Conservation (phyloP, 768 basidiomycete species). For the Heimioporus sp. region DNA sequence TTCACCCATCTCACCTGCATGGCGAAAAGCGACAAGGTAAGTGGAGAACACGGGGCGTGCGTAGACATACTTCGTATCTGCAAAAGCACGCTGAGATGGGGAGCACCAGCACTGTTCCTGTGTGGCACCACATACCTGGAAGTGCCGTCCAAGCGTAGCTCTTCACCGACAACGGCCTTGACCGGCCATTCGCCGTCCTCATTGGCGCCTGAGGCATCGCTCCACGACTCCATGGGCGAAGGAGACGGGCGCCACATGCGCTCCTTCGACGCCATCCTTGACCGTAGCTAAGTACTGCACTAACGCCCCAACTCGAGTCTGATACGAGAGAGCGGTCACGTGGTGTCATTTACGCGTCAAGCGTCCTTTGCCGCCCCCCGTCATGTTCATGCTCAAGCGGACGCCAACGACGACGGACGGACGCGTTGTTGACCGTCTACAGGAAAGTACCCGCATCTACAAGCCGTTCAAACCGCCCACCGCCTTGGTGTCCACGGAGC, state of each 20-base stretch:
- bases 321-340: constrained; percentile 16
- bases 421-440: constrained; percentile 60
- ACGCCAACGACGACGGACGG: constrained; percentile 70
- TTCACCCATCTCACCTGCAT: constrained; percentile 49
- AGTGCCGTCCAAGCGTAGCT: constrained; percentile 29
- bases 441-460: constrained; percentile 70
- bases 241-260: constrained; percentile 30
- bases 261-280: too few relatives aligned
- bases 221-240: constrained; percentile 31
- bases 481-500: constrained; percentile 40
- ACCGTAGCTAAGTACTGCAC: too few relatives aligned
- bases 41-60: not conserved
- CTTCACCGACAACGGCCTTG: constrained; percentile 29
- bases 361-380: not conserved
- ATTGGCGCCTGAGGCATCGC: constrained; percentile 30
- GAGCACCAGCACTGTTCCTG: not conserved
- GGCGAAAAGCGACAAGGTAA: not conserved
- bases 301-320: too few relatives aligned
- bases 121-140: constrained; percentile 16
- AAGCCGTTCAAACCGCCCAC: constrained; percentile 82
- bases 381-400: constrained; percentile 60
- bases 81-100: constrained; percentile 5
- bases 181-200: constrained; percentile 32
- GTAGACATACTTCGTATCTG: constrained; percentile 31
- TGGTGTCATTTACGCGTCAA: constrained; percentile 14